Evolutionary conservation across 768 basidiomycete genomes (phyloP), one percentile per base, ranked within the genome.

Genomic region (Lentinus brumalis): DNA sequence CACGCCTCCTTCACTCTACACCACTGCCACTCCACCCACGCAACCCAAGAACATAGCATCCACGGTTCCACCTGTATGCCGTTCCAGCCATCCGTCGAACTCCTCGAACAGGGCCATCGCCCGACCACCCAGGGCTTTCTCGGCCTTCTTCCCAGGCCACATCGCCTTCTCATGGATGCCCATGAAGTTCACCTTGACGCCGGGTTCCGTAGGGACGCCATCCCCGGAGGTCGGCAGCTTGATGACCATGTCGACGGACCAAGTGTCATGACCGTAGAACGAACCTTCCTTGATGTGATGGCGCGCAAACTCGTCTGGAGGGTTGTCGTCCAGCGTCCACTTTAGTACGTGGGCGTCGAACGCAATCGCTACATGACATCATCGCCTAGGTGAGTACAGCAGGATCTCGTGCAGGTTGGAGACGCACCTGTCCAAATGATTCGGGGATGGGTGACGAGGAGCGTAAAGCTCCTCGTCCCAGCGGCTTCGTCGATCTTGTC

Each of bases 201-300:
- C 74, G 9, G 63, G 57, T 31, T 56, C 60, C 61, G 64, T 2
- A 26, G 21, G 21, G 21, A 26, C 21, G 21, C 21, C 21, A 2
- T 26, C 32, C 49, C 46, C 10, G 18, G 3, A 53, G 50, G 68
- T 46, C 6, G 81, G 77, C 12, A 87, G 72, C 69, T 87, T 84
- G 56, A 94, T 73, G 32, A 87, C 83, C 61, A 98, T 78, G 63
- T 92, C 83, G 44, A 97, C 75, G 0, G 81, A 77, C 84, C 92
- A 96, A 0, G 80, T 78, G 58, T 92, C 84, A 10, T 81, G 81
- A 1, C 88, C 89, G 66, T 92, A 93, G 73, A 91, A 93, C 2
- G 94, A 94, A 0, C 85, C 93, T 71, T 96, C 93, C 70, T 94
- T 97, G 75, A 98, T 84, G 67, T 94, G 92, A 69, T 98, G 96